A percentile compares a stretch with the other conserved stretches of the same genome.
phyloP scores from a whole-genome alignment of 2,329 filamentous ascomycete genomes.

The Calycina marina region DNA sequence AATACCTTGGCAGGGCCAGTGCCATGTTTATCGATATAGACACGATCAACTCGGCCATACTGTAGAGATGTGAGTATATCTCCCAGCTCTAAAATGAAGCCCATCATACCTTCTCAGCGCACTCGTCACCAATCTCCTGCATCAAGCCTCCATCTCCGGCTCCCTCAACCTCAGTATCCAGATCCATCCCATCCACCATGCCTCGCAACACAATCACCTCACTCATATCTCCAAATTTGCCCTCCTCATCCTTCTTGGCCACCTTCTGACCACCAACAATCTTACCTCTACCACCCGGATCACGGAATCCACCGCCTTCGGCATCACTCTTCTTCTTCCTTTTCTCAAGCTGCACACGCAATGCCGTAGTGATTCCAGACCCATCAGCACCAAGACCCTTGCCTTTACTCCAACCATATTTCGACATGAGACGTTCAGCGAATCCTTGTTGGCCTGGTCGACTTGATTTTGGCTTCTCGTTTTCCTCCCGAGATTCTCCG shows the following conservation, averaged over 20 bases:
- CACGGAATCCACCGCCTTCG: constrained; percentile 64
- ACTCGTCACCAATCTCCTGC: constrained; percentile 93
- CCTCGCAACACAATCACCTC: constrained; percentile 69
- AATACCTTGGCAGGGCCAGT: constrained; percentile 54
- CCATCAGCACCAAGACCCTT: constrained; percentile 71
- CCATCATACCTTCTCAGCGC: constrained; percentile 53
- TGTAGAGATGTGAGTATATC: constrained; percentile 22
- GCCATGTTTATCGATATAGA: constrained; percentile 54
- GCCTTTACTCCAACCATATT: constrained; percentile 87
- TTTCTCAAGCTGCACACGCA: constrained; percentile 77
- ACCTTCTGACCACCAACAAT: constrained; percentile 66
- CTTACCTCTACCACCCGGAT: constrained; percentile 52
- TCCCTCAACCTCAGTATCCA: constrained; percentile 60
- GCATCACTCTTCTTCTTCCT: constrained; percentile 64
- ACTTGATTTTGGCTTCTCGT: constrained; percentile 36
- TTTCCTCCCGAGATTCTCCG: constrained; percentile 25
- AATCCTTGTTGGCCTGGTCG: constrained; percentile 73
- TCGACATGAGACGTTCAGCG: constrained; percentile 76
- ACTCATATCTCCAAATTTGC: constrained; percentile 59
- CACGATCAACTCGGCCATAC: constrained; percentile 72
- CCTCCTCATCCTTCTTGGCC: constrained; percentile 24
- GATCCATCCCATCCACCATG: constrained; percentile 76
- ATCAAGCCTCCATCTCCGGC: constrained; percentile 50
- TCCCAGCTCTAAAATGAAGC: not conserved
- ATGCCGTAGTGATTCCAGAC: constrained; percentile 70